Evolutionary conservation across 441 rosid species (phyloP).

Genomic region (Theobroma grandiflorum): DNA sequence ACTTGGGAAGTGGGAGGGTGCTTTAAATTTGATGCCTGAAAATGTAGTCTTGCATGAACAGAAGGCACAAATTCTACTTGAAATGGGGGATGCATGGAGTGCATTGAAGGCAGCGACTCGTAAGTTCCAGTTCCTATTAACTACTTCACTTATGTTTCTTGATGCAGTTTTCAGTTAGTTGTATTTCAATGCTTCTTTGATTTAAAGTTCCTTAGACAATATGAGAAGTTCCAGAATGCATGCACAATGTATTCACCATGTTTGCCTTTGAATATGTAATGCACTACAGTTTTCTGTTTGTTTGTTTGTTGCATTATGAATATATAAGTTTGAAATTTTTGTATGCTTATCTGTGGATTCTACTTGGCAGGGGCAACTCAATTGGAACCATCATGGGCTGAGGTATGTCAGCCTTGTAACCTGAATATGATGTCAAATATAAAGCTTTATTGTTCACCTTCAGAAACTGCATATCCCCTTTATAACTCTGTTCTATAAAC

Average conservation of each 20-base stretch:
- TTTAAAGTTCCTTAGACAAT: background rate
- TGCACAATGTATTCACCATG: background rate
- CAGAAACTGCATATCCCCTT: background rate
- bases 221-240: slow-evolving; percentile 4
- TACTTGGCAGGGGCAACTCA: slow-evolving; percentile 73
- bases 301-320: background rate
- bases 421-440: background rate
- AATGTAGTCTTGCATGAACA: slow-evolving; percentile 82
- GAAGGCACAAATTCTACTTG: slow-evolving; percentile 90
- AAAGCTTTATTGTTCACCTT: background rate
- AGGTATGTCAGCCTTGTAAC: slow-evolving; percentile 47
- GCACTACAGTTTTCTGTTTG: background rate
- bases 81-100: slow-evolving; percentile 84
- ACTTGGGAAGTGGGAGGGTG: slow-evolving; percentile 89
- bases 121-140: slow-evolving; percentile 34
- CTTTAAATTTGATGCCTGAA: slow-evolving; percentile 71
- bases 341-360: slow-evolving; percentile 20
- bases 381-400: slow-evolving; percentile 83
- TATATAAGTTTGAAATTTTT: background rate
- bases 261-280: background rate
- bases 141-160: slow-evolving; percentile 3
- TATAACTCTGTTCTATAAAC: slow-evolving; percentile 12
- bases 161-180: background rate
- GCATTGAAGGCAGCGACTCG: slow-evolving; percentile 83
- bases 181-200: background rate